These are phyloP conservation scores for Neopestalotiopsis sp. DNA, from an alignment of 2,329 filamentous ascomycete genomes.

Conservation along the genomic window DNA sequence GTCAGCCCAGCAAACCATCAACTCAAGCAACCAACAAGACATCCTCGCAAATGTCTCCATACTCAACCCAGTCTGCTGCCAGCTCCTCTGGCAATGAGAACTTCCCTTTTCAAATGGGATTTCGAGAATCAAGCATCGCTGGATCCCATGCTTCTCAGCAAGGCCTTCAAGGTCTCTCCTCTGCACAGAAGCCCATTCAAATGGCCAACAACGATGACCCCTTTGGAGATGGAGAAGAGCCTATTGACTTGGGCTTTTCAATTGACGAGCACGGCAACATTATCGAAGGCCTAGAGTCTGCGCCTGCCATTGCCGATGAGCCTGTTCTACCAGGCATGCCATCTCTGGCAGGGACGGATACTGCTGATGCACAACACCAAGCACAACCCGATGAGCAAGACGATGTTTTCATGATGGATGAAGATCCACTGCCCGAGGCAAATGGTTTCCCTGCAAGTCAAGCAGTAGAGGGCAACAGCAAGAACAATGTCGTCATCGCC, in stretches of 20 bases:
- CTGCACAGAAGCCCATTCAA: conserved; percentile 29
- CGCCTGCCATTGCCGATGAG: conserved; percentile 39
- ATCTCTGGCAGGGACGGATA: conserved; percentile 20
- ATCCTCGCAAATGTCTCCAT: conserved; percentile 34
- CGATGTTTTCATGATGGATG: conserved; percentile 42
- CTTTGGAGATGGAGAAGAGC: conserved; percentile 42
- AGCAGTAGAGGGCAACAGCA: background rate
- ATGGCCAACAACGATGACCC: conserved; percentile 30
- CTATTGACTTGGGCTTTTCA: conserved; percentile 50
- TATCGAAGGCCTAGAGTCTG: conserved; percentile 33
- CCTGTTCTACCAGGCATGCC: conserved; percentile 49
- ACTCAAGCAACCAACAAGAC: conserved; percentile 32
- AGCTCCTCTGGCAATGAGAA: conserved; percentile 24
- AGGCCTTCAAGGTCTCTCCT: conserved; percentile 33
- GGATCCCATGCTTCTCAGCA: conserved; percentile 27
- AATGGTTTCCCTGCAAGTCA: conserved; percentile 37
- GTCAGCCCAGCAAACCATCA: conserved; percentile 19
- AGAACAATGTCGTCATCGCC: conserved; percentile 5
- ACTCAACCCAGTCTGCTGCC: conserved; percentile 24
- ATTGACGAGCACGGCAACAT: conserved; percentile 59
- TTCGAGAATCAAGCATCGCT: conserved; percentile 29
- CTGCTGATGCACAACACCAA: conserved; percentile 17
- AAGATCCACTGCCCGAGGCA: conserved; percentile 43
- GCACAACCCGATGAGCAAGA: conserved; percentile 35
- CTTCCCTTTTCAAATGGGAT: conserved; percentile 30